Evolutionary conservation across 2,329 filamentous ascomycete genomes (phyloP), one percentile per base, ranked within the genome.

Genomic region (Ophiostoma piceae): DNA sequence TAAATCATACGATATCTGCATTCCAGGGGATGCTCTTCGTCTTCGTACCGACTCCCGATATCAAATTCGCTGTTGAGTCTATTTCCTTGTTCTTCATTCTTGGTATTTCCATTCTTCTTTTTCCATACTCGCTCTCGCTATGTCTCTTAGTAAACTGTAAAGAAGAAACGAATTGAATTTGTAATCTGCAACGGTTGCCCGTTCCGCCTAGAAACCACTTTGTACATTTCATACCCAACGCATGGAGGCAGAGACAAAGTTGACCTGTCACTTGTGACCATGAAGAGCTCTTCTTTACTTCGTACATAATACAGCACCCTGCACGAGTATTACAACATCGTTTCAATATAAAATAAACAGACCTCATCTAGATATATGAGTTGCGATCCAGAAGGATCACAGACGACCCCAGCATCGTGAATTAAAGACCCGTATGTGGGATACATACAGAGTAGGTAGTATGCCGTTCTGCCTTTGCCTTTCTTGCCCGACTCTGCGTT

Each of bases 261-360:
- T 60, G 54, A 60, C 54, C 54, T 60, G 54, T 60, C 54, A 60
- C 22, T 60, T 60, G 54, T 60, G 54, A 60, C 54, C 35, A 35
- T 35, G 35, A 35, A 35, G 5, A 35, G 35, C 35, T 5, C 35
- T 35, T 6, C 35, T 35, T 35, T 35, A 35, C 26, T 29, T 29
- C 26, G 26, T 29, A 29, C 35, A 35, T 5, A 35, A 35, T 35
- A 35, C 3, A 2, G 35, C 35, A 35, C 35, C 35, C 35, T 35
- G 35, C 37, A 62, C 16, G 26, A 16, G 3, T 54, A 54, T 54
- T 19, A 54, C 47, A 54, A 54, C 47, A 54, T 19, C 47, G 47
- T 54, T 54, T n/a, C 47, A 54, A 54, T 54, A 6, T 19, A n/a
- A 54, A 22, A 6, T 19, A n/a, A 54, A 22, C 47, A 54, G 47